phyloP scores from a whole-genome alignment of 306 rosid genomes.

The Ochetophila trinervis region DNA sequence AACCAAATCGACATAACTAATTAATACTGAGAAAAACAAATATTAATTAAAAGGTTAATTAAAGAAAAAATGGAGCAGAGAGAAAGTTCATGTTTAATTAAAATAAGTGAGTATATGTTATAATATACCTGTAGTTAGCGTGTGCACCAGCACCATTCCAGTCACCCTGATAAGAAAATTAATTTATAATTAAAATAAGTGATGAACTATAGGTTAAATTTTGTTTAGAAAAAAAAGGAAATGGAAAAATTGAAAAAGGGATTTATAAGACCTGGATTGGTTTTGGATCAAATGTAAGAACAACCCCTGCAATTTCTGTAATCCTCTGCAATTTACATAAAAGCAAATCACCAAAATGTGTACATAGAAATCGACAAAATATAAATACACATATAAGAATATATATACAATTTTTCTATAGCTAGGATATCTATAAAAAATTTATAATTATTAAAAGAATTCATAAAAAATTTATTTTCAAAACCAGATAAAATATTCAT shows the following conservation, averaged over 20 bases:
- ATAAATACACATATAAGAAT: too few relatives aligned
- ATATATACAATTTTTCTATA: too few relatives aligned
- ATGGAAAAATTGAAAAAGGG: not conserved
- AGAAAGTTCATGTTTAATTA: not conserved
- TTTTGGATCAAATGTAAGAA: conserved; percentile 53
- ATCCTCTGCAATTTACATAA: conserved; percentile 33
- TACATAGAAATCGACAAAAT: too few relatives aligned
- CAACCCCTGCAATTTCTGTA: conserved; percentile 49
- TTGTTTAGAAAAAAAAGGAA: not conserved
- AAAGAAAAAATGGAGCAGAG: not conserved
- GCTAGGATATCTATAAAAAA: too few relatives aligned
- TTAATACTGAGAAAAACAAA: not conserved
- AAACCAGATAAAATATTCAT: too few relatives aligned
- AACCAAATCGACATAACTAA: not conserved
- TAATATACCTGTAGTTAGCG: conserved; percentile 45
- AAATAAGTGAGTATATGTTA: not conserved
- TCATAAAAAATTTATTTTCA: too few relatives aligned
- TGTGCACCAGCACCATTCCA: conserved; percentile 69
- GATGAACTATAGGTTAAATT: not conserved
- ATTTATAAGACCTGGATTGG: conserved; percentile 39
- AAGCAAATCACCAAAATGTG: not conserved
- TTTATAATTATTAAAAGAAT: too few relatives aligned
- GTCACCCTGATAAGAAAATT: conserved; percentile 38
- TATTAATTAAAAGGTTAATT: not conserved
- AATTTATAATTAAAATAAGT: too few relatives aligned